A percentile compares a stretch with the other conserved stretches of the same genome.
Evolutionary conservation across 148 eudicot genomes (phyloP).

Genomic region (Talinum fruticosum): DNA sequence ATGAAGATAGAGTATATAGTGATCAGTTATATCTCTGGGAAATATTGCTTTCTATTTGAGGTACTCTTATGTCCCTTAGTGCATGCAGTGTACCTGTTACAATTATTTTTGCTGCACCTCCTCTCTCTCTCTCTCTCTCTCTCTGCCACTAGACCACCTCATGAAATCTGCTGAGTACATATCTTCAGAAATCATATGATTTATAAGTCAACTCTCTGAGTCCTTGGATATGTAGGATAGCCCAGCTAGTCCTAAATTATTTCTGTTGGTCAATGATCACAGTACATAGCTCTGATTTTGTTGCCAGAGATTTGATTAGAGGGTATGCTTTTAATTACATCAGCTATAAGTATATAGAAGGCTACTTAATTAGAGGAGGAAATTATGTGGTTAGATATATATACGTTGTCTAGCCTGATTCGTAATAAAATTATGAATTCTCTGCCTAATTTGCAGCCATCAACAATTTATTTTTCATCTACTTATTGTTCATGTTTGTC

Average conservation of each 20-base stretch:
- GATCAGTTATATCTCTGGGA: slow-evolving; percentile 33
- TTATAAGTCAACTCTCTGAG: slow-evolving; percentile 30
- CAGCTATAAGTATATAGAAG: no score
- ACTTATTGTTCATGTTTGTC: no score
- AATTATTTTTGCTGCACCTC: slow-evolving; percentile 11
- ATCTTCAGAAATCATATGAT: slow-evolving; percentile 11
- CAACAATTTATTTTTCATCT: no score
- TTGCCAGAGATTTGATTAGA: neutral
- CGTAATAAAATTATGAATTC: no score
- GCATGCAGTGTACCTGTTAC: slow-evolving; percentile 17
- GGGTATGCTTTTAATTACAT: neutral
- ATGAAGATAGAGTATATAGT: slow-evolving; percentile 10
- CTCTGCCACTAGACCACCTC: slow-evolving; percentile 14
- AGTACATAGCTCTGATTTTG: neutral
- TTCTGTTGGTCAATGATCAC: no score
- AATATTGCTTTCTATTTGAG: slow-evolving; percentile 24
- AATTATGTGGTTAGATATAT: no score
- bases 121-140: neutral
- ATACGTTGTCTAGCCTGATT: no score
- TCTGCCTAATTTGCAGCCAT: no score
- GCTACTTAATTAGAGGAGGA: no score
- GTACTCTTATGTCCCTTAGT: slow-evolving; percentile 26
- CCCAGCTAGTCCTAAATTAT: neutral
- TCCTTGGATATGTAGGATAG: neutral
- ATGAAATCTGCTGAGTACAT: slow-evolving; percentile 30